Evolutionary conservation across 306 rosid species (phyloP).

Genomic region (Dryas drummondii): DNA sequence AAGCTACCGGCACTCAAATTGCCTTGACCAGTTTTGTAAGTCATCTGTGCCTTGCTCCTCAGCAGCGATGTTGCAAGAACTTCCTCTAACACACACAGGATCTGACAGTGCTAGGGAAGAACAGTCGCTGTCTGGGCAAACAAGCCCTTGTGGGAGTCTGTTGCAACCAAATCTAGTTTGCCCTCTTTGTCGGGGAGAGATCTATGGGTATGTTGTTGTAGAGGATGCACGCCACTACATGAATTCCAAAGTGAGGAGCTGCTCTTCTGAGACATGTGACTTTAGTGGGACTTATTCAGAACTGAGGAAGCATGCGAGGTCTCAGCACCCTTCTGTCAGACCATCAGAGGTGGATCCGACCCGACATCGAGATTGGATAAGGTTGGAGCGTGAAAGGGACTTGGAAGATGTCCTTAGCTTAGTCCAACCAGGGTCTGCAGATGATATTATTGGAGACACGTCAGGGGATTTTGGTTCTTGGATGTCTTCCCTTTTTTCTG

Average conservation of each 20-base stretch:
- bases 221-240: slow-evolving; percentile 61
- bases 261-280: slow-evolving; percentile 71
- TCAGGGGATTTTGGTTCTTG: slow-evolving; percentile 26
- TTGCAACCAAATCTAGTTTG: slow-evolving; percentile 47
- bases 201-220: slow-evolving; percentile 62
- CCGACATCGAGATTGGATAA: slow-evolving; percentile 56
- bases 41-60: slow-evolving; percentile 51
- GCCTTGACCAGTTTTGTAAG: slow-evolving; percentile 83
- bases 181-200: slow-evolving; percentile 85
- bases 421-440: slow-evolving; percentile 40
- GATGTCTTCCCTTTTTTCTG: slow-evolving; percentile 38
- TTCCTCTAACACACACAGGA: slow-evolving; percentile 44
- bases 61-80: slow-evolving; percentile 48
- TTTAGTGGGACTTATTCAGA: slow-evolving; percentile 65
- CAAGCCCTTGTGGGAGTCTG: slow-evolving; percentile 36
- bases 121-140: slow-evolving; percentile 35
- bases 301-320: slow-evolving; percentile 79
- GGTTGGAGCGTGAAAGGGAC: slow-evolving; percentile 67
- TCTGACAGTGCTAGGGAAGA: slow-evolving; percentile 37
- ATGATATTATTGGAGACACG: slow-evolving; percentile 24
- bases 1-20: slow-evolving; percentile 80
- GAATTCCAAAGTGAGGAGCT: slow-evolving; percentile 64
- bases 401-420: slow-evolving; percentile 60
- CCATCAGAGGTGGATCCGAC: slow-evolving; percentile 72
- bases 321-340: slow-evolving; percentile 68